Base-by-base conservation (phyloP, 495 filamentous ascomycete species). In the Aspergillus funiculosus region DNA sequence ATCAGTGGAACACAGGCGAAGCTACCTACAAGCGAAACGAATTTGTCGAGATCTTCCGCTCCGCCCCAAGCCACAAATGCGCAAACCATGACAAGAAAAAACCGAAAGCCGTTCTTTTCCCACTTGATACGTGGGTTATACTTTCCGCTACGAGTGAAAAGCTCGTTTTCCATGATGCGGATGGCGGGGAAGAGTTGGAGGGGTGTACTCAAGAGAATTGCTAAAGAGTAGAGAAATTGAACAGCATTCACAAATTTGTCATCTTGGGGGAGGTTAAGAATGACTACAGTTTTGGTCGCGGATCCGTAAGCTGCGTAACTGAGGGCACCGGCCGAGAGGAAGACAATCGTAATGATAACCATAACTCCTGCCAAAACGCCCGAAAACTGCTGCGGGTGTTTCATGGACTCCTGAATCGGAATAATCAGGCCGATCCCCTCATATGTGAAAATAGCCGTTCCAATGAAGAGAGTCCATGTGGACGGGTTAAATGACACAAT, bases 381-480 rank as follows among this genome's bases (percentile, higher is more conserved):
- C 17, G 90, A 87, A 59, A 98, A 96, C 56, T 94, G 88, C 39
- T 80, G 73, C 1, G 88, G 92, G 36, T 86, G 71, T 58, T 80
- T 83, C 92, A 98, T 98, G 2, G 89, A 92, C 58, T 92, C 87
- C 66, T 98, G 94, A 46, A 98, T 97, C 2, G 92, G 92, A 46
- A 98, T 95, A 66, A 98, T 95, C n/a, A 98, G 77, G 14, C 92
- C 92, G 52, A 98, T 89, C 14, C 92, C 92, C 59, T 98, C 92
- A 52, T 95, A 98, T 4, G 92, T 98, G 71, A 98, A 98, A 53
- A 98, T 96, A 14, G 92, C 94, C 6, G 92, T 97, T 52, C 92
- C 92, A 56, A 98, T 96, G 63, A 97, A 95, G 25, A 97, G 78
- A 0, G 90, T 95, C 92, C 92, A 98, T 56, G 85, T 79, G 15